A percentile compares a stretch with the other conserved stretches of the same genome.
These are phyloP conservation scores for Ceratocystis variospora DNA, from an alignment of 2,329 filamentous ascomycete species.

Conservation along the genomic window DNA sequence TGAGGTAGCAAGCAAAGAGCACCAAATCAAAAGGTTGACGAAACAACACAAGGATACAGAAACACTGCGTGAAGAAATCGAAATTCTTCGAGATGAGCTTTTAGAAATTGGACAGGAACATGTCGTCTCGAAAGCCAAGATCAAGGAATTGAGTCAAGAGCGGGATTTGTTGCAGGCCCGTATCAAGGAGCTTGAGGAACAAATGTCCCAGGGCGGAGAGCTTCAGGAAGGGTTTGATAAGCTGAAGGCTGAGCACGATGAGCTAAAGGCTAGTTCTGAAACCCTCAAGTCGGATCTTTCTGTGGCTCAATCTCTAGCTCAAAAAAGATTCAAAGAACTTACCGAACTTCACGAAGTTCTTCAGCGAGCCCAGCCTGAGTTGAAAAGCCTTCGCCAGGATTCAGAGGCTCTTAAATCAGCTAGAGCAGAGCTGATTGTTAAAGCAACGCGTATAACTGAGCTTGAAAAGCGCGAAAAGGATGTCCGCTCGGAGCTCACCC, in stretches of 20 bases:
- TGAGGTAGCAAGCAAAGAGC: slow-evolving; percentile 51
- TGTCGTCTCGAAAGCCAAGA: slow-evolving; percentile 66
- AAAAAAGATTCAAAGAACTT: slow-evolving; percentile 77
- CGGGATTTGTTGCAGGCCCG: slow-evolving; percentile 33
- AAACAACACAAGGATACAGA: slow-evolving; percentile 63
- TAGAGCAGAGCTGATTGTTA: slow-evolving; percentile 57
- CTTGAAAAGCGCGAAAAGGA: slow-evolving; percentile 75
- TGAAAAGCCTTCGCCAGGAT: slow-evolving; percentile 65
- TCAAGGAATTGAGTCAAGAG: slow-evolving; percentile 46
- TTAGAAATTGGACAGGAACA: slow-evolving; percentile 68
- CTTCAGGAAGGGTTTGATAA: slow-evolving; percentile 18
- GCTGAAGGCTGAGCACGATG: slow-evolving; percentile 41
- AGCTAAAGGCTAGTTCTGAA: slow-evolving; percentile 54
- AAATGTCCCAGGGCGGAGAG: slow-evolving; percentile 34
- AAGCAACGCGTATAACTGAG: slow-evolving; percentile 49
- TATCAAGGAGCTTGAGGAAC: slow-evolving; percentile 55
- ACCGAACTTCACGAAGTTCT: slow-evolving; percentile 66
- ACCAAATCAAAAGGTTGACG: slow-evolving; percentile 56
- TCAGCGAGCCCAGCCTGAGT: slow-evolving; percentile 74
- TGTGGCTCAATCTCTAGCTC: slow-evolving; percentile 73
- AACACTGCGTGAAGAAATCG: slow-evolving; percentile 71
- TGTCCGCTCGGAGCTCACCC: slow-evolving; percentile 57
- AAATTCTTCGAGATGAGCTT: slow-evolving; percentile 66
- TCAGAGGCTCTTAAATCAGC: slow-evolving; percentile 57
- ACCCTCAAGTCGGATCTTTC: slow-evolving; percentile 69